These are phyloP conservation scores for Candida sanyaensis DNA, from an alignment of 1,139 yeast species.

Conservation along the genomic window DNA sequence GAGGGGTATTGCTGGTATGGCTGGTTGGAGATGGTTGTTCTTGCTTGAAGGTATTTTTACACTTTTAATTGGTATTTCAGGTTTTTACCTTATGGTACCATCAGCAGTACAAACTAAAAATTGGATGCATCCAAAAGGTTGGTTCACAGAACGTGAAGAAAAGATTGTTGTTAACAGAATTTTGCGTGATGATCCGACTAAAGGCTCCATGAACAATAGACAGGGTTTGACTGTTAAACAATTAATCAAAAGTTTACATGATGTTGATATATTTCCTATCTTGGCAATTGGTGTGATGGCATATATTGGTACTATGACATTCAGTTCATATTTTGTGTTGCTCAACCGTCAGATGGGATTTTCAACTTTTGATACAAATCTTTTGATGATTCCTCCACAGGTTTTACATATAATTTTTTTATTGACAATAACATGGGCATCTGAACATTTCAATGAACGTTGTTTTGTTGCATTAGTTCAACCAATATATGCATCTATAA, in stretches of 20 bases:
- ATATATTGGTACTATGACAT: constrained; percentile 48
- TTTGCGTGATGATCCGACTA: constrained; percentile 66
- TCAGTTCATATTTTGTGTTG: constrained; percentile 10
- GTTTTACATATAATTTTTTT: constrained; percentile 24
- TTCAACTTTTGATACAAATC: constrained; percentile 53
- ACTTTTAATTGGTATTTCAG: constrained; percentile 51
- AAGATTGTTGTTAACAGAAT: constrained; percentile 63
- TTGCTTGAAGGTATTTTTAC: constrained; percentile 65
- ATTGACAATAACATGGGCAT: constrained; percentile 37
- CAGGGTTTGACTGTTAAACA: constrained; percentile 20
- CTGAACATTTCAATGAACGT: constrained; percentile 42
- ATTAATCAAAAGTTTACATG: constrained; percentile 32
- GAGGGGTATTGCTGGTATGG: constrained; percentile 22
- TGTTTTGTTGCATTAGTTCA: constrained; percentile 31
- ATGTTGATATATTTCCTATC: constrained; percentile 62
- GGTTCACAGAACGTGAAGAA: constrained; percentile 65
- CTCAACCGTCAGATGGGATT: constrained; percentile 56
- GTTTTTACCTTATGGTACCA: constrained; percentile 61
- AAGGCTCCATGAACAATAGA: constrained; percentile 60
- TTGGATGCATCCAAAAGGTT: constrained; percentile 54
- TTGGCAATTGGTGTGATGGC: constrained; percentile 53
- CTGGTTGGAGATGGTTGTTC: constrained; percentile 70
- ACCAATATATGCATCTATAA: constrained; percentile 41
- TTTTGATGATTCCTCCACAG: constrained; percentile 50
- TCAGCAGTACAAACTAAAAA: constrained; percentile 55